These are phyloP conservation scores for Haematococcus lacustris DNA, from an alignment of 139 green algal genomes.

Conservation along the genomic window DNA sequence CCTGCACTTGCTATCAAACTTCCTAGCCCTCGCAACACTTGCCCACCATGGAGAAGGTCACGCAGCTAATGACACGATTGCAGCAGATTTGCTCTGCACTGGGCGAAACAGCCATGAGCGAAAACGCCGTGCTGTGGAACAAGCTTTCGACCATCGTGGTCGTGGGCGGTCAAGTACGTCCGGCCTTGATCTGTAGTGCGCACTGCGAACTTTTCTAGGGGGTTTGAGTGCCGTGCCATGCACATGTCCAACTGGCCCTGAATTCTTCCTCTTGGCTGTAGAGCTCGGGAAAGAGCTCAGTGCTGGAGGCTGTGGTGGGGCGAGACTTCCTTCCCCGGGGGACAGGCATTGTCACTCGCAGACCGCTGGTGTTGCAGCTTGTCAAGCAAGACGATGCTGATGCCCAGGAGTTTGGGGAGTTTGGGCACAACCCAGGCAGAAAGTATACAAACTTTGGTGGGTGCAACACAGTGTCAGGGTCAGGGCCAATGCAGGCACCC, in stretches of 20 bases:
- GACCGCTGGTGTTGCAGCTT: constrained; percentile 86
- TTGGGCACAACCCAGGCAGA: constrained; percentile 69
- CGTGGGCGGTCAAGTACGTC: constrained; percentile 76
- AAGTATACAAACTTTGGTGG: constrained; percentile 81
- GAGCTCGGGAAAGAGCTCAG: constrained; percentile 87
- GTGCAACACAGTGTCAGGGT: too few species aligned
- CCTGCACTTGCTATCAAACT: background rate
- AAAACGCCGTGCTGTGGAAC: constrained; percentile 62
- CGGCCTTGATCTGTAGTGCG: background rate
- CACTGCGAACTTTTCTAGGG: too few species aligned
- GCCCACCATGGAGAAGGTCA: constrained; percentile 30
- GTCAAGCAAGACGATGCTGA: constrained; percentile 69
- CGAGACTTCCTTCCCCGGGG: constrained; percentile 88
- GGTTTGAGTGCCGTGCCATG: too few species aligned
- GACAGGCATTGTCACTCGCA: constrained; percentile 88
- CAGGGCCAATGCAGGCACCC: too few species aligned
- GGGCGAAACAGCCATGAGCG: constrained; percentile 42
- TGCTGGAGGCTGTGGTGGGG: constrained; percentile 93
- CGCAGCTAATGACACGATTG: constrained; percentile 51
- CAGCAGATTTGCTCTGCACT: constrained; percentile 57
- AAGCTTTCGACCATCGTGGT: constrained; percentile 86
- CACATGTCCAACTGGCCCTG: too few species aligned
- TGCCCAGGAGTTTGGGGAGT: constrained; percentile 81
- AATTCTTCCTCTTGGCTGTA: constrained; percentile 37
- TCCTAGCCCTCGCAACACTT: background rate